phyloP scores from a whole-genome alignment of 169 alveolate species.

The Plasmodium yoelii region DNA sequence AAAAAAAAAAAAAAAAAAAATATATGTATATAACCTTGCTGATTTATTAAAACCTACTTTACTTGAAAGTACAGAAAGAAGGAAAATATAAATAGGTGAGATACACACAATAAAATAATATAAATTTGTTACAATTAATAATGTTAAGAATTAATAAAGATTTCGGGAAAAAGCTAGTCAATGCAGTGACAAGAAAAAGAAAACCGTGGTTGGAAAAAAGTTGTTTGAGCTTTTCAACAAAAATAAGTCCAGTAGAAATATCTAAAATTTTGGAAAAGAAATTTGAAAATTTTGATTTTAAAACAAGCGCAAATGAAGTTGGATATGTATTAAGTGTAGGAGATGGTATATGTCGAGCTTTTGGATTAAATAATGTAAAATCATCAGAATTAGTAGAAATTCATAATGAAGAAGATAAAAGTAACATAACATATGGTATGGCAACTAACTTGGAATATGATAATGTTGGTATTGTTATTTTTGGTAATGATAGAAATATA shows the following conservation, averaged over 20 bases:
- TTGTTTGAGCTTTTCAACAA: constrained; percentile 76
- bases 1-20: background rate
- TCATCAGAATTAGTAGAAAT: constrained; percentile 98
- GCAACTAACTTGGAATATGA: constrained; percentile 98
- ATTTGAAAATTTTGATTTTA: constrained; percentile 87
- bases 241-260: constrained; percentile 90
- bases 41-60: no score
- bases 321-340: constrained; percentile 98
- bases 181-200: constrained; percentile 22
- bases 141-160: background rate
- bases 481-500: constrained; percentile 97
- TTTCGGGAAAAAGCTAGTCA: constrained; percentile 15
- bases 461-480: constrained; percentile 97
- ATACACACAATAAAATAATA: no score
- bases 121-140: background rate
- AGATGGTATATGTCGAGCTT: constrained; percentile 98
- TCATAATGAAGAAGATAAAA: constrained; percentile 77
- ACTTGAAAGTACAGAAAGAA: background rate
- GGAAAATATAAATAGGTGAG: background rate
- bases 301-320: constrained; percentile 86
- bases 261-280: constrained; percentile 87
- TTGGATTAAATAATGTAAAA: constrained; percentile 95
- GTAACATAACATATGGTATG: constrained; percentile 94
- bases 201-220: constrained; percentile 5
- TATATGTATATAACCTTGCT: background rate